Evolutionary conservation across 306 rosid genomes (phyloP), one percentile per base, ranked within the genome.

Genomic region (Gynostemma pentaphyllum): DNA sequence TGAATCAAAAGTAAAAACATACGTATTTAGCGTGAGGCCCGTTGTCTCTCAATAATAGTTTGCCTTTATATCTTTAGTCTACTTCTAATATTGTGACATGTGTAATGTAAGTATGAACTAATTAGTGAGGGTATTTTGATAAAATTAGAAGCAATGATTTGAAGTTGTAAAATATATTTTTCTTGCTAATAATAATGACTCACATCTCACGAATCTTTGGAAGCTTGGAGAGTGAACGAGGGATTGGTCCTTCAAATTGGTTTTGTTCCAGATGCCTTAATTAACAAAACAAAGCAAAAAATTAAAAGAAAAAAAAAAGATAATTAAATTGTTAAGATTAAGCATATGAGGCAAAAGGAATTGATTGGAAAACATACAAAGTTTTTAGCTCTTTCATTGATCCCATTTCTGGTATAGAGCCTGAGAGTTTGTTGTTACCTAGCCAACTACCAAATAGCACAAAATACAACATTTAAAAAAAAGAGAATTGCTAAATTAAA

Each of bases 231-330:
- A 70, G 56, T 24, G 96, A 81, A 28, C 71, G 37, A 64, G 92
- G 89, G 74, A 85, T 53, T 64, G 76, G 1, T 54, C 96, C 98
- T 72, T 82, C 83, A 39, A 91, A 71, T 49, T 80, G 78, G 78
- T 91, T 91, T 27, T 74, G 70, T 72, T 91, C 92, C 85, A 91
- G 83, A 83, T 85, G 89, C 82, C 98, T 91, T 73, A 30, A 76
- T 59, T 21, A 53, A 5, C 5, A 60, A 72, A n/a, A 13, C 36
- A 67, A n/a, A 23, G n/a, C n/a, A n/a, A 4, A 41, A 49, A 39
- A 26, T 60, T 42, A 30, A 46, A 66, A 62, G 52, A 60, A 54
- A 41, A 42, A 22, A 67, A 28, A 57, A 9, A 10, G 65, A 51
- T 5, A 36, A 21, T 42, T 16, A 23, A 7, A 67, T 28, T 45